phyloP scores from a whole-genome alignment of 1,284 basidiomycete genomes.

The Melampsora larici-populina region DNA sequence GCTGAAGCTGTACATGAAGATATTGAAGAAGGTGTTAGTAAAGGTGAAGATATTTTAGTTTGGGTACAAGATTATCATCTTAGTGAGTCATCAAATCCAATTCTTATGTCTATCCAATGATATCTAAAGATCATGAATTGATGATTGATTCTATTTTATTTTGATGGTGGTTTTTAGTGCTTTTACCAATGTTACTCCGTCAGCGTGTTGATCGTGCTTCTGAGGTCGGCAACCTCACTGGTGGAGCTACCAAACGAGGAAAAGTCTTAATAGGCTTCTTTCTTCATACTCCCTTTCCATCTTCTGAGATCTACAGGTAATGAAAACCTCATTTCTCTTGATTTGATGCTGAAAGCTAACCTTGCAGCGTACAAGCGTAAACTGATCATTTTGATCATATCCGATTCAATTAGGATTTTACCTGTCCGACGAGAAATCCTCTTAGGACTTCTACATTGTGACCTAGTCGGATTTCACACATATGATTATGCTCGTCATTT shows the following conservation, averaged over 20 bases:
- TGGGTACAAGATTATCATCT: slow-evolving; percentile 97
- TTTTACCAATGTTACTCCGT: slow-evolving; percentile 36
- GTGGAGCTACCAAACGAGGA: slow-evolving; percentile 60
- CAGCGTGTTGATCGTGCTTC: slow-evolving; percentile 37
- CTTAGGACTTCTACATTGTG: slow-evolving; percentile 89
- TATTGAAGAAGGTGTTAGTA: slow-evolving; percentile 58
- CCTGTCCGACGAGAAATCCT: slow-evolving; percentile 95
- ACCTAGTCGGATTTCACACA: slow-evolving; percentile 97
- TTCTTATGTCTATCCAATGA: background rate
- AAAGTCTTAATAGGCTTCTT: slow-evolving; percentile 67
- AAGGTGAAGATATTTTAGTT: slow-evolving; percentile 76
- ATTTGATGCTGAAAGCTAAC: background rate
- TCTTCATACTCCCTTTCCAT: slow-evolving; percentile 99
- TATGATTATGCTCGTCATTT: slow-evolving; percentile 99
- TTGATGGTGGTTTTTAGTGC: slow-evolving; percentile 14
- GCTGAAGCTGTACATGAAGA: slow-evolving; percentile 80
- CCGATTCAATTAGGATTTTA: slow-evolving; percentile 67
- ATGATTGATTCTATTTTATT: too few relatives aligned
- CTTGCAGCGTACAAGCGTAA: background rate
- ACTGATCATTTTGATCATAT: background rate
- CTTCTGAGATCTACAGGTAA: slow-evolving; percentile 95
- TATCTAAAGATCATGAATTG: too few relatives aligned
- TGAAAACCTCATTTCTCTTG: background rate
- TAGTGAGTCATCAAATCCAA: background rate
- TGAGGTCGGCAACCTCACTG: slow-evolving; percentile 46